A percentile compares a stretch with the other conserved stretches of the same genome.
phyloP scores from a whole-genome alignment of 495 filamentous ascomycete genomes.

The Tirmania nivea region DNA sequence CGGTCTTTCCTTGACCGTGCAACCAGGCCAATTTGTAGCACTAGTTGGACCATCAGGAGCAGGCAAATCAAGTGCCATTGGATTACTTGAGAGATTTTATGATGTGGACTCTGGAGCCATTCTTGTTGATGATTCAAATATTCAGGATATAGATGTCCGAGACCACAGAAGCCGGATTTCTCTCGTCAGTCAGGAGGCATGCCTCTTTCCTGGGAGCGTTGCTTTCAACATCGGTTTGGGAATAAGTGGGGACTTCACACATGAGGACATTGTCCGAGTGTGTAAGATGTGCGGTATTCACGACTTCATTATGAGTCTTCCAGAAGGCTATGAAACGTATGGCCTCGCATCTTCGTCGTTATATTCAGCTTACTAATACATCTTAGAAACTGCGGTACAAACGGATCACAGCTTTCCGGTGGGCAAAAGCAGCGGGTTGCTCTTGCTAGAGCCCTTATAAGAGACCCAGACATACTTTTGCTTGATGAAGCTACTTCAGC shows the following conservation, averaged over 20 bases:
- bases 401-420: slow-evolving; percentile 37
- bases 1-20: slow-evolving; percentile 23
- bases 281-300: slow-evolving; percentile 21
- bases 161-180: slow-evolving; percentile 23
- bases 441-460: slow-evolving; percentile 41
- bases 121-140: slow-evolving; percentile 29
- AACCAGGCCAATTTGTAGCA: slow-evolving; percentile 29
- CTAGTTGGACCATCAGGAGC: slow-evolving; percentile 38
- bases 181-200: slow-evolving; percentile 29
- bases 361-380: slow-evolving; percentile 19
- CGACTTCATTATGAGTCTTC: slow-evolving; percentile 23
- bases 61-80: slow-evolving; percentile 32
- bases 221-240: slow-evolving; percentile 30
- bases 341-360: slow-evolving; percentile 2
- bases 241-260: slow-evolving; percentile 9
- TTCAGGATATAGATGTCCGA: slow-evolving; percentile 22
- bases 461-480: slow-evolving; percentile 46
- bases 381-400: slow-evolving; percentile 30
- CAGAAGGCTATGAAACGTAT: slow-evolving; percentile 23
- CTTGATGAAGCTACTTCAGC: slow-evolving; percentile 56
- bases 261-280: slow-evolving; percentile 25
- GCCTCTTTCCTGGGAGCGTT: slow-evolving; percentile 29
- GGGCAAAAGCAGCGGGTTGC: slow-evolving; percentile 43
- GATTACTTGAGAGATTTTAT: slow-evolving; percentile 30
- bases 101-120: slow-evolving; percentile 26